These are phyloP conservation scores for Yamadazyma sp. DNA, from an alignment of 1,139 yeast species.

Conservation along the genomic window DNA sequence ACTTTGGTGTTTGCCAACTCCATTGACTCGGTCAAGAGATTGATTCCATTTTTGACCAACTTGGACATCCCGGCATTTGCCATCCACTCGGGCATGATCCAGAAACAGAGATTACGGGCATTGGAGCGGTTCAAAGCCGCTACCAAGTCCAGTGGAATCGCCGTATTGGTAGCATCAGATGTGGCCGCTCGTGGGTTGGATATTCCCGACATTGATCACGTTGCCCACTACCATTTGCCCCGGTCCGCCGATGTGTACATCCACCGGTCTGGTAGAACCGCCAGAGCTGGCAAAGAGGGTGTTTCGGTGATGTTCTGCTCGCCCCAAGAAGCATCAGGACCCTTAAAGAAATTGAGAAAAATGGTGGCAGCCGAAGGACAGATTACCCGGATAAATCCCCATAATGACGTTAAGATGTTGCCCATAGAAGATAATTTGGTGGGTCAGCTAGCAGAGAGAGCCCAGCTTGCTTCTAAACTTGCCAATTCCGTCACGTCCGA, in stretches of 20 bases:
- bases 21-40: constrained; percentile 86
- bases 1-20: constrained; percentile 92
- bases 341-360: constrained; percentile 72
- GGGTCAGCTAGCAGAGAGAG: constrained; percentile 67
- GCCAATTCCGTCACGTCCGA: constrained; percentile 69
- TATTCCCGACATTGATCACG: constrained; percentile 88
- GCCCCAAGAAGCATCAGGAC: constrained; percentile 91
- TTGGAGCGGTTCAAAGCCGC: constrained; percentile 71
- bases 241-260: constrained; percentile 92
- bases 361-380: constrained; percentile 46
- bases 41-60: constrained; percentile 72
- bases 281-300: constrained; percentile 93
- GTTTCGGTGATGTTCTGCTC: constrained; percentile 90
- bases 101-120: constrained; percentile 84
- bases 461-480: constrained; percentile 64
- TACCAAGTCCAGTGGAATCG: constrained; percentile 49
- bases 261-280: constrained; percentile 98
- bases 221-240: constrained; percentile 93
- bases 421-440: constrained; percentile 79
- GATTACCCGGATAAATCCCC: constrained; percentile 27
- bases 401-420: constrained; percentile 64
- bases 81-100: constrained; percentile 92
- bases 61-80: constrained; percentile 74
- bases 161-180: constrained; percentile 89
- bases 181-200: constrained; percentile 99